Base-by-base conservation (phyloP, 2,329 filamentous ascomycete species). In the Paecilomyces formosus region DNA sequence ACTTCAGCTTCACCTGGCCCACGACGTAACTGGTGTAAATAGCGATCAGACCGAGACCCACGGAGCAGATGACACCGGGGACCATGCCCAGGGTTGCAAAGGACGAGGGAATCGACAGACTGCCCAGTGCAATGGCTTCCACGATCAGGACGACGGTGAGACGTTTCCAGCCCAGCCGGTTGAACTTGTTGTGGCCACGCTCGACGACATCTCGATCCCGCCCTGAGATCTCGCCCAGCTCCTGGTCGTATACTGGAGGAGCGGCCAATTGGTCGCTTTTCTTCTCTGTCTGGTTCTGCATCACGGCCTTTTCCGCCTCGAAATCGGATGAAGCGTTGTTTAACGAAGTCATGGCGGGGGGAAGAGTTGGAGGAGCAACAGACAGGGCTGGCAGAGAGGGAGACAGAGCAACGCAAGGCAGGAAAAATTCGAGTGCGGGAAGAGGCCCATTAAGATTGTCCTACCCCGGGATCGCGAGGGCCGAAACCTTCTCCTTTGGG, bases 91-190 rank as follows among this genome's bases (percentile, higher is more conserved):
- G 66, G 7, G 70, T 76, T 2, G 76, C 76, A 56, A 79, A 79
- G 28, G 76, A 75, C 51, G 71, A 74, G 7, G 79, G 76, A 26
- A 79, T 70, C 55, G 76, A 78, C 59, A 79, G 68, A 39, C 72
- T 76, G 45, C 78, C 79, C 26, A 81, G 72, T 7, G 78, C 77
- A 60, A 81, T 79, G 30, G 79, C 78, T 63, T 81, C 79, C 57
- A 80, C 79, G 56, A 81, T 79, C 57, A 81, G 68, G 58, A 79
- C 77, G 21, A 81, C 69, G 1, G 78, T 80, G 39, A 80, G 68
- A 22, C 77, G 74, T 64, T 81, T 79, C 81, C 81, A 83, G 55
- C 81, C 74, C 26, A 81, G 69, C 21, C 60, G 57, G 26, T 54
- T 57, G 24, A 53, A 61, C 35, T 61, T 61, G 35, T 53, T 39